phyloP scores from a whole-genome alignment of 2,329 filamentous ascomycete species.

The Penicillium polonicum region DNA sequence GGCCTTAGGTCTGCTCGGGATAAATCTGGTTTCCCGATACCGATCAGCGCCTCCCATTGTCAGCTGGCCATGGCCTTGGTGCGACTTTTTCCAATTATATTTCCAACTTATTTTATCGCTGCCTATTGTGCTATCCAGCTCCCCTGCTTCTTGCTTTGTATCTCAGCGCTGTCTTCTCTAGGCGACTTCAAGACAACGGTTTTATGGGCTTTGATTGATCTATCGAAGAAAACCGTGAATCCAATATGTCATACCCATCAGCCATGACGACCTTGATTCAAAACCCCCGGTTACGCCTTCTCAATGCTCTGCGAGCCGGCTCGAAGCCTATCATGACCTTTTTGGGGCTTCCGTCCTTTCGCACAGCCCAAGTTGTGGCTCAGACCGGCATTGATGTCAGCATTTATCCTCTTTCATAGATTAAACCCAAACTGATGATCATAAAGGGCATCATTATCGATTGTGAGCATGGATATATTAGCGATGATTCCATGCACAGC shows the following conservation, averaged over 20 bases:
- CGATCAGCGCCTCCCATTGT: background rate
- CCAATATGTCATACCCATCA: background rate
- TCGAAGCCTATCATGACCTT: slow-evolving; percentile 24
- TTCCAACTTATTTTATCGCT: background rate
- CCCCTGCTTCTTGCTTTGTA: background rate
- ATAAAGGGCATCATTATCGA: slow-evolving; percentile 24
- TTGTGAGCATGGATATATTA: slow-evolving; percentile 28
- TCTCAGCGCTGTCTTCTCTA: background rate
- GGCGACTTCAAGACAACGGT: background rate
- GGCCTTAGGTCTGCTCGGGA: no score
- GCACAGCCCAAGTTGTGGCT: slow-evolving; percentile 22
- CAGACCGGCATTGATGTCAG: slow-evolving; percentile 22
- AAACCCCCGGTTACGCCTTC: slow-evolving; percentile 17
- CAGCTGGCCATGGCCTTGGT: background rate
- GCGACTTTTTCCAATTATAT: background rate
- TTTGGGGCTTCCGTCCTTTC: slow-evolving; percentile 21
- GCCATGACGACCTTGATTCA: slow-evolving; percentile 5
- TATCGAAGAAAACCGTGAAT: background rate
- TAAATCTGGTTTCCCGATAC: no score
- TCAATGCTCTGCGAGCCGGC: slow-evolving; percentile 16
- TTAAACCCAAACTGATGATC: background rate
- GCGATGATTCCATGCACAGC: slow-evolving; percentile 28
- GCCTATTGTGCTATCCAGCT: background rate
- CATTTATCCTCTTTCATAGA: background rate
- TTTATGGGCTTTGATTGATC: background rate